Evolutionary conservation across 2,329 filamentous ascomycete genomes (phyloP), one percentile per base, ranked within the genome.

Genomic region (Intubia oerlemansii): DNA sequence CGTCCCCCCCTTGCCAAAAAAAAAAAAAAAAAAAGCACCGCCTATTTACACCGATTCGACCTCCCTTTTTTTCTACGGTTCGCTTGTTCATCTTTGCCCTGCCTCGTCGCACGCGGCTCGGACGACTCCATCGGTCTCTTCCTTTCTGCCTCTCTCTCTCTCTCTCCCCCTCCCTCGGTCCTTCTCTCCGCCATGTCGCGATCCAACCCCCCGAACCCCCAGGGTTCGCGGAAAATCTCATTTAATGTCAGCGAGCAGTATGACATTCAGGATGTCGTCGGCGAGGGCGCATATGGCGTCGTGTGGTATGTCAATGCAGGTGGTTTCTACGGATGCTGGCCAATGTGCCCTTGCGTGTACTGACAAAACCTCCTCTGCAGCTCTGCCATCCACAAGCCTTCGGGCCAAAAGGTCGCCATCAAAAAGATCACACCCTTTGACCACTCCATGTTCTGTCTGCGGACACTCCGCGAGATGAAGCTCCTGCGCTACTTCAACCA

Each of bases 221-320:
- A 62, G 44, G 66, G 66, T 43, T 74, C 71, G 43, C 68, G 88
- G 50, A 98, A 95, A 67, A 98, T 98, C 51, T 95, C 84, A 32
- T 98, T 98, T 72, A 98, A 98, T 48, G 88, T 98, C 38, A 93
- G 84, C 46, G 88, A 98, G 54, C 88, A 98, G 53, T 98, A 98
- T 50, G 88, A 98, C 48, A 98, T 98, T 41, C 85, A 95, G 52
- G 88, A 98, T 72, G 88, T 98, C 27, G 90, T 98, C 35, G 88
- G 88, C 41, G 88, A 98, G 56, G 88, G 88, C 47, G 88, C 88
- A 39, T 98, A 98, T 47, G 88, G 88, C 51, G 85, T 98, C 39
- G 88, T 98, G 41, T 95, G 88, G 84, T 93, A 66, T 51, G 76
- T 56, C 17, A n/a, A n/a, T n/a, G 19, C 19, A 21, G 19, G 19